Evolutionary conservation across 2,329 filamentous ascomycete genomes (phyloP).

Genomic region (Colletotrichum sp.): DNA sequence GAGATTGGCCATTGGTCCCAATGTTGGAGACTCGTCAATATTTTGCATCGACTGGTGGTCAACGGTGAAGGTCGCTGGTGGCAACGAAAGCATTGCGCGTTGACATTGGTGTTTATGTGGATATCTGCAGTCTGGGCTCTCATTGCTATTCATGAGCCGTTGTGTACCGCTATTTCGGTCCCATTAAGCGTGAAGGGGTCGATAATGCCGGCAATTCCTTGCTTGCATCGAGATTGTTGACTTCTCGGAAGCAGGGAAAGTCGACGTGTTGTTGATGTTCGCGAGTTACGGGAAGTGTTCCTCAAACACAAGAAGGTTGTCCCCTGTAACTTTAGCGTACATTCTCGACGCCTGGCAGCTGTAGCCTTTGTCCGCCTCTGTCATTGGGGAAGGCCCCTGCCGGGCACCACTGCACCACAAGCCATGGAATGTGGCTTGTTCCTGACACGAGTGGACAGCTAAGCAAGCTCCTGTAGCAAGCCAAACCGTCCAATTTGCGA

Average conservation of each 20-base stretch:
- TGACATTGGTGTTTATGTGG: neutral
- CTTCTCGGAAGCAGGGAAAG: neutral
- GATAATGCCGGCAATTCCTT: neutral
- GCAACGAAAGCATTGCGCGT: neutral
- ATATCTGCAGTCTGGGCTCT: neutral
- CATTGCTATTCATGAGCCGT: neutral
- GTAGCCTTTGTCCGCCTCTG: neutral
- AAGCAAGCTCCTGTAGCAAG: conserved; percentile 6
- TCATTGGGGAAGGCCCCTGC: conserved; percentile 13
- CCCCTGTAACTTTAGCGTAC: conserved; percentile 11
- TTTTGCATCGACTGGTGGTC: neutral
- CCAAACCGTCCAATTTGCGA: neutral
- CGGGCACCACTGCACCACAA: neutral
- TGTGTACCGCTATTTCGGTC: neutral
- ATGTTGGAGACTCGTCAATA: neutral
- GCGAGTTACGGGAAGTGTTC: neutral
- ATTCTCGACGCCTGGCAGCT: neutral
- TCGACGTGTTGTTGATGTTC: neutral
- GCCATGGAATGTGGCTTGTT: conserved; percentile 22
- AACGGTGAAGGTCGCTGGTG: neutral
- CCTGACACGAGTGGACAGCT: conserved; percentile 21
- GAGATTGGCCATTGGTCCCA: neutral
- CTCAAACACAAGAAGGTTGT: neutral
- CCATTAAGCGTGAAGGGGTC: neutral
- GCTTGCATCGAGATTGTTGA: neutral